Percentiles rank a stretch among this genome's conserved stretches.
Conservation (phyloP, 2,329 filamentous ascomycete genomes). For the Curvularia sp. region DNA sequence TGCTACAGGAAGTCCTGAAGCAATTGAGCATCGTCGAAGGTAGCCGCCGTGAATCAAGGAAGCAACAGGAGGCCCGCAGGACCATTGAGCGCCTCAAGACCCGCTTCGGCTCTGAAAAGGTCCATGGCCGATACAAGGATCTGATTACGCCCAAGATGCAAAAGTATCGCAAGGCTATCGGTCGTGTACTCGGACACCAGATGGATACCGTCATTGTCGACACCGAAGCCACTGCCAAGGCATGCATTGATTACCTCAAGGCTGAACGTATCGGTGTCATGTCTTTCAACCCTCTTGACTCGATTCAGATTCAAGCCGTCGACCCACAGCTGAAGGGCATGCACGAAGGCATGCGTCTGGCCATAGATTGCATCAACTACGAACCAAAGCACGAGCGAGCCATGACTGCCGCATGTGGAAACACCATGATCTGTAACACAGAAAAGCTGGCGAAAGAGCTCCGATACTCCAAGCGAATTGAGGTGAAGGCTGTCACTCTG, state of each 20-base stretch:
- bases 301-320: slow-evolving; percentile 91
- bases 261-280: slow-evolving; percentile 86
- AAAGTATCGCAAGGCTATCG: slow-evolving; percentile 92
- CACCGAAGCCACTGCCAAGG: slow-evolving; percentile 89
- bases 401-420: slow-evolving; percentile 93
- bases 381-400: slow-evolving; percentile 87
- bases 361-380: slow-evolving; percentile 95
- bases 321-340: slow-evolving; percentile 92
- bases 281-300: slow-evolving; percentile 95
- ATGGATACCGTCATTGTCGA: slow-evolving; percentile 96
- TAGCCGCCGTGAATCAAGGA: slow-evolving; percentile 82
- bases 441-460: slow-evolving; percentile 86
- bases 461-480: slow-evolving; percentile 81
- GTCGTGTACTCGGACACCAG: slow-evolving; percentile 87
- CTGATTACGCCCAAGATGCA: slow-evolving; percentile 97
- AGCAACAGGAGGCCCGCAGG: slow-evolving; percentile 79
- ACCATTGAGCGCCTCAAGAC: slow-evolving; percentile 86
- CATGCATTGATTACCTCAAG: slow-evolving; percentile 93
- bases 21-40: slow-evolving; percentile 84
- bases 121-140: slow-evolving; percentile 87
- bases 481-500: slow-evolving; percentile 91
- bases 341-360: slow-evolving; percentile 80
- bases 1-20: slow-evolving; percentile 81
- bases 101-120: slow-evolving; percentile 77
- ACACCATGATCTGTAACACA: slow-evolving; percentile 91